phyloP scores from a whole-genome alignment of 768 basidiomycete species.

The Polyporus arcularius region DNA sequence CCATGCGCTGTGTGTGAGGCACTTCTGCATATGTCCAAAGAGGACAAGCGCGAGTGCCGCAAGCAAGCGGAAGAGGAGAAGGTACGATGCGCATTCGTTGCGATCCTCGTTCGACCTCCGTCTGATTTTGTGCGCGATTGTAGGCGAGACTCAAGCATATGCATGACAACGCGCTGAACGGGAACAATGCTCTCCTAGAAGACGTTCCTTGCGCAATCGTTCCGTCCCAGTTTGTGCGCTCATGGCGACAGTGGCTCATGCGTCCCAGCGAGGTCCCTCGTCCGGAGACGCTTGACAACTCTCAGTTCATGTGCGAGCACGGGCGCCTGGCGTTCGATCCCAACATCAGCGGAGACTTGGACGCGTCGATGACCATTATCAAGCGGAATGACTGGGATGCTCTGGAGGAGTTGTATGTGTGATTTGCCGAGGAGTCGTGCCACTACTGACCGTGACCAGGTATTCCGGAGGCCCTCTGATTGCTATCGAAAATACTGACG shows the following conservation, averaged over 20 bases:
- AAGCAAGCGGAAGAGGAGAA: constrained; percentile 79
- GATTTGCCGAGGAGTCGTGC: background rate
- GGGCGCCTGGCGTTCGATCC: constrained; percentile 65
- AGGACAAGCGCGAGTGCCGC: constrained; percentile 62
- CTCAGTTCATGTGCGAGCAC: constrained; percentile 68
- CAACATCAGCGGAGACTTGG: constrained; percentile 58
- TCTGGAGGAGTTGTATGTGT: constrained; percentile 56
- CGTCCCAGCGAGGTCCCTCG: constrained; percentile 55
- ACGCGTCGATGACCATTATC: constrained; percentile 57
- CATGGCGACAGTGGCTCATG: constrained; percentile 72
- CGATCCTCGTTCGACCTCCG: background rate
- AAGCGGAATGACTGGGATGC: constrained; percentile 65
- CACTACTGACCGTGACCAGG: constrained; percentile 32
- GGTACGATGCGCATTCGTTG: constrained; percentile 37
- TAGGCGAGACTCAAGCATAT: constrained; percentile 68
- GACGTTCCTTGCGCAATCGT: constrained; percentile 58
- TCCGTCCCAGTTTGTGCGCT: constrained; percentile 59
- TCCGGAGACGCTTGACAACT: constrained; percentile 65
- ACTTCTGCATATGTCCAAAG: constrained; percentile 52
- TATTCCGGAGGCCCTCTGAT: constrained; percentile 61
- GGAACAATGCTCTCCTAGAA: constrained; percentile 46
- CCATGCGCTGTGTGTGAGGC: constrained; percentile 67
- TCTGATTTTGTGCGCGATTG: background rate
- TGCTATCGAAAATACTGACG: constrained; percentile 40
- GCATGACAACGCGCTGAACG: constrained; percentile 54